Base-by-base conservation (phyloP, 768 basidiomycete species). In the Boletus vinaceobasis region DNA sequence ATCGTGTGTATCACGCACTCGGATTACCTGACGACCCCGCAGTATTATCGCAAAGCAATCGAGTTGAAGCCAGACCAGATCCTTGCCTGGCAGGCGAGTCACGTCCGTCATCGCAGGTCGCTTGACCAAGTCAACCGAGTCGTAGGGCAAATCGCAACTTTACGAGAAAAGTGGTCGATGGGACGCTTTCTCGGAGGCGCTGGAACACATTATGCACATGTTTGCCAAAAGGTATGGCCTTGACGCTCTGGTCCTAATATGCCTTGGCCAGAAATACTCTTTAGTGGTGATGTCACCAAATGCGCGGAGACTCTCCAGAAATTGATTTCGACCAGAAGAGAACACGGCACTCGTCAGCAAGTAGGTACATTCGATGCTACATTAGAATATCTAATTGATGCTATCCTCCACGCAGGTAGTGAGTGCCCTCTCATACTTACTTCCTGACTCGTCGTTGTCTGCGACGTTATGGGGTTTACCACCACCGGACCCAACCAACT, bases 231-330 rank as follows among this genome's bases (percentile, higher is more conserved):
- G 72, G 93, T 93, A 64, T 49, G 82, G 65, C 5, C 46, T 37
- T 46, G 7, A 2, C 14, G 9, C 21, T 55, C 45, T 2, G 7
- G 13, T 23, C 21, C 1, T 15, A 1, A 7, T 32, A 7, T 32
- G 3, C 26, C 3, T 21, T 21, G 21, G 2, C 31, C 42, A n/a
- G 32, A 46, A 5, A 8, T n/a, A 29, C 31, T 37, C 26, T 55
- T 11, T 61, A 93, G 94, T 5, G 73, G 81, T 37, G 94, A 98
- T 64, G 80, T 78, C 0, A 74, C 75, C 6, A 96, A 90, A 72
- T 89, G 87, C 55, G 93, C 90, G 2, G 90, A 93, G 67, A 75
- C 78, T 1, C 66, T 96, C 42, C 92, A 97, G 65, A 92, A 86
- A 62, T 71, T 91, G 31, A 73, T 98, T 15, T 79, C 83, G 5